These are phyloP conservation scores for Mallotus nudiflorus DNA, from an alignment of 345 rosid species.

Conservation along the genomic window DNA sequence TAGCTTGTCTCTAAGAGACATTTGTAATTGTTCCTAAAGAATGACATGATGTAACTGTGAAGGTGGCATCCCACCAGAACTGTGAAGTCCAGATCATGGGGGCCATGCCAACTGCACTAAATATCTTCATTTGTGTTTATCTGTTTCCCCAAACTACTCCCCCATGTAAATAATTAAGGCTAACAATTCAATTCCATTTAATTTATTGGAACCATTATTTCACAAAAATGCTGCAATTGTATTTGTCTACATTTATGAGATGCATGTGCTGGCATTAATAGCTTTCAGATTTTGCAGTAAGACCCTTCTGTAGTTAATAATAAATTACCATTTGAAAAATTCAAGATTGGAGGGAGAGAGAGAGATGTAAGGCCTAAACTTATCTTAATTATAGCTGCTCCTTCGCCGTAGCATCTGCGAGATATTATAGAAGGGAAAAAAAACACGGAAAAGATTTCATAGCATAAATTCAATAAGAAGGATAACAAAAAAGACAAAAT, in stretches of 20 bases:
- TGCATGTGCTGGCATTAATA: conserved; percentile 46
- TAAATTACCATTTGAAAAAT: conserved; percentile 17
- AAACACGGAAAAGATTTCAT: conserved; percentile 15
- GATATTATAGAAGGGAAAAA: conserved; percentile 7
- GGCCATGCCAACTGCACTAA: conserved; percentile 29
- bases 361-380: conserved; percentile 9
- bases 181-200: conserved; percentile 24
- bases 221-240: conserved; percentile 7
- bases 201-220: conserved; percentile 15
- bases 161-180: conserved; percentile 33
- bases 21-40: neutral
- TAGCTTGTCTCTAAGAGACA: neutral
- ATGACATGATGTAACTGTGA: conserved; percentile 12
- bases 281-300: conserved; percentile 32
- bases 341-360: neutral
- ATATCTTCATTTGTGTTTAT: conserved; percentile 31
- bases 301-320: conserved; percentile 11
- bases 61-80: conserved; percentile 25
- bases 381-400: conserved; percentile 14
- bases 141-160: conserved; percentile 36
- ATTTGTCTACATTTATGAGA: conserved; percentile 39
- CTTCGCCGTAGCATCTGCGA: conserved; percentile 14
- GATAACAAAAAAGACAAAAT: conserved; percentile 17
- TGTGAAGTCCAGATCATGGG: conserved; percentile 41
- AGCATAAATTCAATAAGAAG: conserved; percentile 9